Conservation (phyloP, 306 rosid genomes). For the Alnus rubra region DNA sequence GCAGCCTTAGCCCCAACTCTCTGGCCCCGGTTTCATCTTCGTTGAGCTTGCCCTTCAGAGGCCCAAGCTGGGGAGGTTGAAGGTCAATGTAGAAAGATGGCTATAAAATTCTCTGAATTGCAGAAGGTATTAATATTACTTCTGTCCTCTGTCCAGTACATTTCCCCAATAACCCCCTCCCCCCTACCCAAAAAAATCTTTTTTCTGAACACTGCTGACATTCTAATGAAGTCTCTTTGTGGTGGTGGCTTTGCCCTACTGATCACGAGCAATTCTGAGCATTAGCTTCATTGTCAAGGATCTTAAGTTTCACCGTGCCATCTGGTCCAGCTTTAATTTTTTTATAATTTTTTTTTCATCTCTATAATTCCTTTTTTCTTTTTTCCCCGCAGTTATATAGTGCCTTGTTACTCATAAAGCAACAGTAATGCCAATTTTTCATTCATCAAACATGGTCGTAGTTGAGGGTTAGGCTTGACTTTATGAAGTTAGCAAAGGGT, state of each 20-base stretch:
- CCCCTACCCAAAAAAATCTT: neutral
- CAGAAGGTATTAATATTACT: slow-evolving; percentile 60
- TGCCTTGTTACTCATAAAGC: neutral
- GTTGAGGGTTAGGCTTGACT: neutral
- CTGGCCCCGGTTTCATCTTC: slow-evolving; percentile 95
- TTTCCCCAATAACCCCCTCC: slow-evolving; percentile 2
- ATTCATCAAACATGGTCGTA: neutral
- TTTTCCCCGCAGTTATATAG: too few species aligned
- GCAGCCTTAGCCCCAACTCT: slow-evolving; percentile 94
- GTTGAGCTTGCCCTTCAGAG: slow-evolving; percentile 93
- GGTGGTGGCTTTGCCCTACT: neutral
- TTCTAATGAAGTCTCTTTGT: neutral
- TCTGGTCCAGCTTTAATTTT: too few species aligned
- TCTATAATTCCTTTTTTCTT: neutral
- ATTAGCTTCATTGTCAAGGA: neutral
- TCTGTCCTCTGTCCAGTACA: slow-evolving; percentile 16
- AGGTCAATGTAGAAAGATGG: slow-evolving; percentile 64
- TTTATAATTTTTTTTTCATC: neutral
- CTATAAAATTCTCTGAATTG: slow-evolving; percentile 56
- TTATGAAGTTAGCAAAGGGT: neutral
- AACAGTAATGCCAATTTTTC: neutral
- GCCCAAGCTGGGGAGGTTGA: slow-evolving; percentile 83
- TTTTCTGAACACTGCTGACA: neutral
- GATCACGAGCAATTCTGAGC: neutral
- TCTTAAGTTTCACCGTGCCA: neutral